Evolutionary conservation across 257 asterid species (phyloP).

Genomic region (Agastache rugosa): DNA sequence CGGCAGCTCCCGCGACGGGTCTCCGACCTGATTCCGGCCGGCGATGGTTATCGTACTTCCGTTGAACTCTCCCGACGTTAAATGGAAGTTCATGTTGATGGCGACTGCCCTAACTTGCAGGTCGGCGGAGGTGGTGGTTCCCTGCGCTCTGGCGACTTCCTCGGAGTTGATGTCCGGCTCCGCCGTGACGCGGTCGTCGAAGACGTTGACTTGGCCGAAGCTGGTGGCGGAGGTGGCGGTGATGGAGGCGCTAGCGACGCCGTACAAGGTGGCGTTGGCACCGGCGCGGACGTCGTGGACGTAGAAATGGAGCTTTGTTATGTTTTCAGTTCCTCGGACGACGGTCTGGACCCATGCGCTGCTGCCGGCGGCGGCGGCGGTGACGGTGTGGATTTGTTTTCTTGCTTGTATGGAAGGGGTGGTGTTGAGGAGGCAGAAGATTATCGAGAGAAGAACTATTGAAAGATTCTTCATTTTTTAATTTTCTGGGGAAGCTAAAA

Average conservation of each 20-base stretch:
- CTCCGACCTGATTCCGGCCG: background rate
- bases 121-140: background rate
- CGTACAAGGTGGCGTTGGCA: constrained; percentile 31
- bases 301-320: constrained; percentile 39
- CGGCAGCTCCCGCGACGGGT: constrained; percentile 10
- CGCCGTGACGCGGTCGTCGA: constrained; percentile 42
- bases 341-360: constrained; percentile 29
- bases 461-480: constrained; percentile 38
- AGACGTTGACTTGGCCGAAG: constrained; percentile 44
- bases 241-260: constrained; percentile 46
- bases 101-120: background rate
- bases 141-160: constrained; percentile 17
- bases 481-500: too few relatives aligned
- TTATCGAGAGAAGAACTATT: background rate
- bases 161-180: constrained; percentile 3
- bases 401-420: background rate
- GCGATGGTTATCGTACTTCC: background rate
- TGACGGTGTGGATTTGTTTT: constrained; percentile 1
- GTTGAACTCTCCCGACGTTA: constrained; percentile 5
- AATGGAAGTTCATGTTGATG: background rate
- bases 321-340: constrained; percentile 25
- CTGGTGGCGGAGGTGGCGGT: constrained; percentile 38
- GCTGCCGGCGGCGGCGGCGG: background rate
- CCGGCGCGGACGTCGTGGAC: constrained; percentile 45
- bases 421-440: background rate